Evolutionary conservation across 139 green algal species (phyloP).

Genomic region (Chlorella sp.): DNA sequence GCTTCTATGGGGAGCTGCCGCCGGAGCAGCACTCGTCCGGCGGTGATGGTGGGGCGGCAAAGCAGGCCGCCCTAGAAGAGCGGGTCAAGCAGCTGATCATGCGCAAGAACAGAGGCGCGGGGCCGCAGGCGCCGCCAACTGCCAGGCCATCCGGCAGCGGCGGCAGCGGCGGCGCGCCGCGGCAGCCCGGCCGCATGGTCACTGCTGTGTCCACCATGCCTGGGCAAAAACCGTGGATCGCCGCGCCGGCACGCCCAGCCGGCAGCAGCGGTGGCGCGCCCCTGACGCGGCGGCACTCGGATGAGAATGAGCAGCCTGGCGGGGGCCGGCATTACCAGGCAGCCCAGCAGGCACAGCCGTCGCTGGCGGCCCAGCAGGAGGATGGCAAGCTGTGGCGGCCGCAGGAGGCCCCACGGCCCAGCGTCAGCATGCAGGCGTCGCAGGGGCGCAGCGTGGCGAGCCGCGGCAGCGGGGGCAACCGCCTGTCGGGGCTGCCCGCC

Average conservation of each 20-base stretch:
- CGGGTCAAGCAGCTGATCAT: background rate
- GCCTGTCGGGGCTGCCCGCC: background rate
- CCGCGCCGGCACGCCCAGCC: too few relatives aligned
- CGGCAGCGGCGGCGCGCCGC: background rate
- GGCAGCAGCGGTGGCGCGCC: too few relatives aligned
- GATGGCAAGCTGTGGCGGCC: slow-evolving; percentile 20
- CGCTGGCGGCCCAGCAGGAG: background rate
- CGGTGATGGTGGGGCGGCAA: background rate
- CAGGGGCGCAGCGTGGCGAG: background rate
- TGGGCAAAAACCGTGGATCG: background rate
- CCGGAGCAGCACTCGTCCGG: background rate
- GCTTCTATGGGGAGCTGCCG: slow-evolving; percentile 14
- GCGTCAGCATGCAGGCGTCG: slow-evolving; percentile 2
- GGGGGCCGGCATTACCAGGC: background rate
- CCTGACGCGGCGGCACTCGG: background rate
- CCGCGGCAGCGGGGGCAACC: background rate
- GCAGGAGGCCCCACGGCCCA: slow-evolving; percentile 8
- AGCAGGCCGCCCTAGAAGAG: slow-evolving; percentile 2
- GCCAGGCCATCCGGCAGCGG: background rate
- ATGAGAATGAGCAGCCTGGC: slow-evolving; percentile 7
- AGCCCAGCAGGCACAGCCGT: background rate
- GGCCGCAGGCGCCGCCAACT: background rate
- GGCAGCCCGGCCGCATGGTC: slow-evolving; percentile 3
- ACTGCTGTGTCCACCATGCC: slow-evolving; percentile 42
- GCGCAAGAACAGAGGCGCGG: background rate